Percentiles rank a stretch among this genome's conserved stretches.
These are phyloP conservation scores for Chrysoporthe puriensis DNA, from an alignment of 2,329 filamentous ascomycete genomes.

Conservation along the genomic window DNA sequence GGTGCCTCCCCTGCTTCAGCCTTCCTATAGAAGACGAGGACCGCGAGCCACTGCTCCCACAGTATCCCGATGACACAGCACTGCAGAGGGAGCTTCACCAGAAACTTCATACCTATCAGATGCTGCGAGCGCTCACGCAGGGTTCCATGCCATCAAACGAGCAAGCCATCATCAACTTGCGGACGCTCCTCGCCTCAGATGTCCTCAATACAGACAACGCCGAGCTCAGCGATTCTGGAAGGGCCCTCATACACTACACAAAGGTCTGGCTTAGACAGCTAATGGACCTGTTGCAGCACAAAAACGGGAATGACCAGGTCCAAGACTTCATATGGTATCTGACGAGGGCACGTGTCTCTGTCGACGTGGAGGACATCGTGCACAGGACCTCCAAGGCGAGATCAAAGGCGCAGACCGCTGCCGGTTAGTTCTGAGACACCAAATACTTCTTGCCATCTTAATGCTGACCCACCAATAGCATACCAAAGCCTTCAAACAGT, in stretches of 20 bases:
- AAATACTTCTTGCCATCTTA: too few species aligned
- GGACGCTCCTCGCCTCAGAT: conserved; percentile 77
- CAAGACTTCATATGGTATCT: conserved; percentile 92
- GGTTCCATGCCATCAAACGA: conserved; percentile 94
- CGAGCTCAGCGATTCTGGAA: conserved; percentile 77
- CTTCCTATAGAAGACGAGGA: conserved; percentile 57
- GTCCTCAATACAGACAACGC: conserved; percentile 75
- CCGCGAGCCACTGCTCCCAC: conserved; percentile 78
- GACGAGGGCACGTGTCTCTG: conserved; percentile 69
- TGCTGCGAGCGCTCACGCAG: conserved; percentile 77
- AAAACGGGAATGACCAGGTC: conserved; percentile 83
- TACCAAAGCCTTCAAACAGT: conserved; percentile 84
- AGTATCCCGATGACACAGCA: conserved; percentile 79
- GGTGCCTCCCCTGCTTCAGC: conserved; percentile 62
- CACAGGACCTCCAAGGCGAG: conserved; percentile 64
- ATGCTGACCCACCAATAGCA: conserved; percentile 50
- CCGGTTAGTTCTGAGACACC: conserved; percentile 53
- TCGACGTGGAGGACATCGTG: conserved; percentile 68
- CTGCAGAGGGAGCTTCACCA: conserved; percentile 79
- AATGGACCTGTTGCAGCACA: conserved; percentile 79
- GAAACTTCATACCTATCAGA: conserved; percentile 93
- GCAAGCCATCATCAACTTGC: conserved; percentile 78
- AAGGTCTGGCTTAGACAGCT: conserved; percentile 78
- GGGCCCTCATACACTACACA: conserved; percentile 70
- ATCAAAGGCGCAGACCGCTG: conserved; percentile 70